A percentile compares a stretch with the other conserved stretches of the same genome.
Evolutionary conservation across 2,329 filamentous ascomycete species (phyloP).

Genomic region (Penicillium verrucosum): DNA sequence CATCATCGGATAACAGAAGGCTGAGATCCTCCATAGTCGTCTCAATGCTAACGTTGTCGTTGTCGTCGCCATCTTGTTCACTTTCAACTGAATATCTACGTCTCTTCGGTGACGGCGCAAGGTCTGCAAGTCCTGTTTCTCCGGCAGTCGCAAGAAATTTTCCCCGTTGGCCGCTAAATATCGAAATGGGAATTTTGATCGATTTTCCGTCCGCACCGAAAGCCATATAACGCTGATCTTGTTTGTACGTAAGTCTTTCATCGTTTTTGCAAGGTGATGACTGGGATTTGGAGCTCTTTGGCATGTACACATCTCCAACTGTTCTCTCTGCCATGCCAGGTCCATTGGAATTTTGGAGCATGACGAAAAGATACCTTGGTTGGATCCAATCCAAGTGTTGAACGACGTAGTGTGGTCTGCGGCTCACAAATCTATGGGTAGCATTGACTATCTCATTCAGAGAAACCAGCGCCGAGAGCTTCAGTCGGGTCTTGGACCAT

Average conservation of each 20-base stretch:
- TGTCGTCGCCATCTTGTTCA: constrained; percentile 22
- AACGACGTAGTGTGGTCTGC: constrained; percentile 66
- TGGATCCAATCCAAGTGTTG: constrained; percentile 80
- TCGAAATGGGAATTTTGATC: constrained; percentile 54
- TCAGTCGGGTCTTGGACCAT: constrained; percentile 68
- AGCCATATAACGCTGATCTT: constrained; percentile 40
- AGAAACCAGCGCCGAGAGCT: constrained; percentile 60
- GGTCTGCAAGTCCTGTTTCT: constrained; percentile 12
- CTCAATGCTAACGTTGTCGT: constrained; percentile 44
- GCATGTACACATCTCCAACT: neutral
- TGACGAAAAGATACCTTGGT: constrained; percentile 76
- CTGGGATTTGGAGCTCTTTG: neutral
- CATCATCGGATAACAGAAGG: constrained; percentile 38
- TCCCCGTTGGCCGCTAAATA: constrained; percentile 47
- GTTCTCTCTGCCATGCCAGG: neutral
- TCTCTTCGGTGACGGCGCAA: neutral
- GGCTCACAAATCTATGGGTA: constrained; percentile 58
- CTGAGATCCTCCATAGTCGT: constrained; percentile 50
- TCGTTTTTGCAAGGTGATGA: neutral
- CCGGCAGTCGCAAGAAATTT: constrained; percentile 22
- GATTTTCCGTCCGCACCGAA: constrained; percentile 35
- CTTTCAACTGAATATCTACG: neutral
- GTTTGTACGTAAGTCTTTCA: constrained; percentile 27
- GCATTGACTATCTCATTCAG: constrained; percentile 83
- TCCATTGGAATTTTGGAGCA: constrained; percentile 19